A percentile compares a stretch with the other conserved stretches of the same genome.
phyloP scores from a whole-genome alignment of 306 rosid genomes.

The Lablab purpureus region DNA sequence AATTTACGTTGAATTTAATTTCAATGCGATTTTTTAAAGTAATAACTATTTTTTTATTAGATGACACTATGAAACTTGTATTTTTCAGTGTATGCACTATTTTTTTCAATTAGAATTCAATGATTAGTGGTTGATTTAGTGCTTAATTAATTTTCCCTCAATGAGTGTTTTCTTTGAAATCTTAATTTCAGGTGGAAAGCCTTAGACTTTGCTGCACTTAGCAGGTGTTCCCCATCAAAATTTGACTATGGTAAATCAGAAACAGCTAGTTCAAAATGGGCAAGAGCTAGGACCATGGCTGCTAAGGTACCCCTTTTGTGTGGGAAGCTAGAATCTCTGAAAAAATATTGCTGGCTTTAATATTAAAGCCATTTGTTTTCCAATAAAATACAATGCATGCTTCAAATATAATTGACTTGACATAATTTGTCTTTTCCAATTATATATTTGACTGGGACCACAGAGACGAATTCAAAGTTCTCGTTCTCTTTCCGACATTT shows the following conservation, averaged over 20 bases:
- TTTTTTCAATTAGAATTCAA: neutral
- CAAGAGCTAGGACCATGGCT: conserved; percentile 78
- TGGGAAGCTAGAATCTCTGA: conserved; percentile 30
- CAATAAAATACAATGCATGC: neutral
- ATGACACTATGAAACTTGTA: too few species aligned
- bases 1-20: neutral
- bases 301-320: conserved; percentile 69
- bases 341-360: conserved; percentile 7
- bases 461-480: conserved; percentile 46
- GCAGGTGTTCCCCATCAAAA: conserved; percentile 61
- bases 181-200: conserved; percentile 78
- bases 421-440: conserved; percentile 23
- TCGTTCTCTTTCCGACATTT: conserved; percentile 34
- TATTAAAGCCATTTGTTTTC: conserved; percentile 29
- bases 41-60: too few species aligned
- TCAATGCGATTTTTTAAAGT: neutral
- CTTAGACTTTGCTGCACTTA: conserved; percentile 68
- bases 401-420: conserved; percentile 26
- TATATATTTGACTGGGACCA: conserved; percentile 51
- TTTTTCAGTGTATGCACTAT: neutral
- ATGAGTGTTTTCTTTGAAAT: conserved; percentile 31
- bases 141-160: neutral
- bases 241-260: conserved; percentile 68
- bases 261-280: conserved; percentile 79
- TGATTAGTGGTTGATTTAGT: conserved; percentile 9